phyloP scores from a whole-genome alignment of 2,329 filamentous ascomycete genomes.

The Colletotrichum acutatum region DNA sequence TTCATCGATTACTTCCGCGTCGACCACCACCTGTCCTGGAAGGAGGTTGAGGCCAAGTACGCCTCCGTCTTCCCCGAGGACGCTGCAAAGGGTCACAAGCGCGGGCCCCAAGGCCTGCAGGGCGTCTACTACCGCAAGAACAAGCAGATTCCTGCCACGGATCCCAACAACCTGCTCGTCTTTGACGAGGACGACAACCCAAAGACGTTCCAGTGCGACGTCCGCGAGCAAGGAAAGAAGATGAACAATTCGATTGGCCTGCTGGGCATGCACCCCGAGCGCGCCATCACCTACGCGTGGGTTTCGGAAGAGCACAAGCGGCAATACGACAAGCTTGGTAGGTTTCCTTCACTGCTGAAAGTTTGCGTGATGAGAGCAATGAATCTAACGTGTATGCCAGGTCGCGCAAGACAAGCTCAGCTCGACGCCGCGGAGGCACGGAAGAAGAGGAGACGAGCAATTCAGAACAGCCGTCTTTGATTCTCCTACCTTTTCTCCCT shows the following conservation, averaged over 20 bases:
- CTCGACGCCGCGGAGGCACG: conserved; percentile 33
- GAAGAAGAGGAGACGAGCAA: conserved; percentile 33
- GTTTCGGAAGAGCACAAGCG: conserved; percentile 40
- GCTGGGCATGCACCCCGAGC: conserved; percentile 46
- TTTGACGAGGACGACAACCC: conserved; percentile 37
- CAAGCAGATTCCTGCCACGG: conserved; percentile 37
- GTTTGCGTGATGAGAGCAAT: background rate
- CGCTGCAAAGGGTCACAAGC: conserved; percentile 34
- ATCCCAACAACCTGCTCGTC: conserved; percentile 34
- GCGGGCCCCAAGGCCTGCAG: conserved; percentile 35
- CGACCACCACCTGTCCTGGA: conserved; percentile 36
- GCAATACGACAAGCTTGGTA: conserved; percentile 41
- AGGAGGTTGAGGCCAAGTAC: conserved; percentile 37
- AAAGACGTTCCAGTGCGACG: conserved; percentile 36
- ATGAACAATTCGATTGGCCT: conserved; percentile 41
- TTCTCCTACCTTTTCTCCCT: background rate
- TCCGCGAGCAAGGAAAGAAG: conserved; percentile 42
- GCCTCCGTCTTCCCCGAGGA: conserved; percentile 35
- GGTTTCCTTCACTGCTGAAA: conserved; percentile 29
- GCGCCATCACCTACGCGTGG: conserved; percentile 47
- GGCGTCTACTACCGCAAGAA: conserved; percentile 38
- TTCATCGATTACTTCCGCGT: conserved; percentile 38
- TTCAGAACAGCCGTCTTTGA: conserved; percentile 34
- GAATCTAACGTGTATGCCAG: conserved; percentile 2
- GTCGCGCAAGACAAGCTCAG: conserved; percentile 34